Conservation (phyloP, 2,329 filamentous ascomycete species). For the Colletotrichum costaricense region DNA sequence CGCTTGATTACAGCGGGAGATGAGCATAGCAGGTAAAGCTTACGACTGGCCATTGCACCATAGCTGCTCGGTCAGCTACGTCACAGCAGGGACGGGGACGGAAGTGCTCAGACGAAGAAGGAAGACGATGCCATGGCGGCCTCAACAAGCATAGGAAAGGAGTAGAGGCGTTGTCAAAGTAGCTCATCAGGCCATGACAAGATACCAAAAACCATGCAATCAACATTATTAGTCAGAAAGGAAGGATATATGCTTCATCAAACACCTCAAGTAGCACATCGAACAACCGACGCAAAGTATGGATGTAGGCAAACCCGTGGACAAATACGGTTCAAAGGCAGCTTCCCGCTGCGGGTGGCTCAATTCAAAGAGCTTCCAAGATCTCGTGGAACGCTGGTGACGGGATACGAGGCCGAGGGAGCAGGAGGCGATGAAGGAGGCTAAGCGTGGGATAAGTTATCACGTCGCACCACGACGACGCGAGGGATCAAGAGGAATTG, state of each 20-base stretch:
- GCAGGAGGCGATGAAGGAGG: background rate
- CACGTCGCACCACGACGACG: background rate
- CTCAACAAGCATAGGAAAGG: background rate
- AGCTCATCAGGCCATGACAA: background rate
- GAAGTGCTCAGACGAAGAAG: background rate
- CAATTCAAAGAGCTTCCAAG: conserved; percentile 5
- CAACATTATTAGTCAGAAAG: background rate
- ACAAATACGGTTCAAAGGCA: background rate
- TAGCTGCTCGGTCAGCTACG: background rate
- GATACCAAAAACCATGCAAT: conserved; percentile 21
- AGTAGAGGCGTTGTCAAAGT: background rate
- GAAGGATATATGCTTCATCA: background rate
- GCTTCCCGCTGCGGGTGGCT: conserved; percentile 28
- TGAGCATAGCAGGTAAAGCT: background rate
- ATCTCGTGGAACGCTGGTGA: conserved; percentile 13
- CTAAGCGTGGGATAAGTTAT: background rate
- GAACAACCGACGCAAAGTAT: background rate
- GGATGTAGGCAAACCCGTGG: background rate
- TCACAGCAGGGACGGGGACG: background rate
- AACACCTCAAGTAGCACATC: background rate
- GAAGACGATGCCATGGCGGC: background rate
- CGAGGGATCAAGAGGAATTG: background rate
- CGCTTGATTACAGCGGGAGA: background rate
- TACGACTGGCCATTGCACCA: background rate
- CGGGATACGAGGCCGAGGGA: background rate